phyloP scores from a whole-genome alignment of 257 asterid species.

The Marsdenia floribunda region DNA sequence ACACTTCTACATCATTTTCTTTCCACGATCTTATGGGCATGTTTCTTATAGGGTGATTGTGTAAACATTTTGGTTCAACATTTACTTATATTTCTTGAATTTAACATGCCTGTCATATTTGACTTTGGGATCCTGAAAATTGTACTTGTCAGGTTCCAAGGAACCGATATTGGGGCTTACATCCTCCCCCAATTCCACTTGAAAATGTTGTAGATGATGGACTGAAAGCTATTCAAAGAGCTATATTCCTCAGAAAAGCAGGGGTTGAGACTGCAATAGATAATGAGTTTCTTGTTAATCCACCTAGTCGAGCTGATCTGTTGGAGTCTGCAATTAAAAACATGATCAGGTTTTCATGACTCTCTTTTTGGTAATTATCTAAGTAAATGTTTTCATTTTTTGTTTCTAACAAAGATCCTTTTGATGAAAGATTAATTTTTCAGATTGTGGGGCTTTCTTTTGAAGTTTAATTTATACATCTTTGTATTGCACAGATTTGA shows the following conservation, averaged over 20 bases:
- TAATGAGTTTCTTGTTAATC: slow-evolving; percentile 70
- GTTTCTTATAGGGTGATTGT: not conserved
- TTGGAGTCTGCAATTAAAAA: slow-evolving; percentile 71
- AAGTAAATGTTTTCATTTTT: not conserved
- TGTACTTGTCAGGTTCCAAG: slow-evolving; percentile 68
- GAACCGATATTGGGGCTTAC: slow-evolving; percentile 96
- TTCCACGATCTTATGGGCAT: not conserved
- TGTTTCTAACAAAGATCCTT: not conserved
- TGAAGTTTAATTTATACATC: not conserved
- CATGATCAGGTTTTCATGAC: slow-evolving; percentile 64
- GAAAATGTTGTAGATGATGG: slow-evolving; percentile 93
- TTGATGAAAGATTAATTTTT: not conserved
- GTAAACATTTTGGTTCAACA: not conserved
- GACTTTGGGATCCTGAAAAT: not conserved
- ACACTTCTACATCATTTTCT: not conserved
- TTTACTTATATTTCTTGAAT: not conserved
- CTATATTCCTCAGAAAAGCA: slow-evolving; percentile 83
- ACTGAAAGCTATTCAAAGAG: slow-evolving; percentile 72
- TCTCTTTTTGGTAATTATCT: slow-evolving; percentile 19
- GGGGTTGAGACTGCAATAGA: slow-evolving; percentile 76
- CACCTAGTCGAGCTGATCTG: slow-evolving; percentile 79
- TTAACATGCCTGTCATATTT: not conserved
- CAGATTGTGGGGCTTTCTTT: not conserved
- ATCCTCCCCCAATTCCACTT: slow-evolving; percentile 92
- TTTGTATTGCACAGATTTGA: not conserved